Conservation (phyloP, 2,329 filamentous ascomycete genomes). For the Geosmithia morbida region DNA sequence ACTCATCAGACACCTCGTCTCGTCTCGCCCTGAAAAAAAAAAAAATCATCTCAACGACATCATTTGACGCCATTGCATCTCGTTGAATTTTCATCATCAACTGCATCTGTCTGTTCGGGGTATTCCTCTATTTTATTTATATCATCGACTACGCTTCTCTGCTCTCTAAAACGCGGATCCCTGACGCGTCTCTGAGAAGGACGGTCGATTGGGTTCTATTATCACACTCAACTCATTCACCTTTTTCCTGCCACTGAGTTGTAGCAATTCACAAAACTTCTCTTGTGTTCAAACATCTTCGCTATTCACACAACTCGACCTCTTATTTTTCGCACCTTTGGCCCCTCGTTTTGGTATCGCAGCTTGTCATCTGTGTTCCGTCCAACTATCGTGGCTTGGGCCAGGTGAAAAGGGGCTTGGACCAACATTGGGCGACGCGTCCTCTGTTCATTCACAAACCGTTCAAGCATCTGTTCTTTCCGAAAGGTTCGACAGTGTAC, state of each 20-base stretch:
- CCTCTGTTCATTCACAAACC: not conserved
- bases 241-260: not conserved
- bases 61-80: not conserved
- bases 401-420: not conserved
- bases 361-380: not conserved
- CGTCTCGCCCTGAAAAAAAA: not conserved
- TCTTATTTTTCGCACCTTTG: not conserved
- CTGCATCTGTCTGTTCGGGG: not conserved
- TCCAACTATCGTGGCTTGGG: not conserved
- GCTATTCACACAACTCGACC: not conserved
- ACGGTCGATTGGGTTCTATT: not conserved
- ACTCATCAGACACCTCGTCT: not conserved
- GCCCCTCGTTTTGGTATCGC: not conserved
- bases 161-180: not conserved
- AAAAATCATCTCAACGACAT: not conserved
- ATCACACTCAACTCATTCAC: not conserved
- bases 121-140: not conserved
- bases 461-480: not conserved
- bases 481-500: not conserved
- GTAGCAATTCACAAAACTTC: not conserved
- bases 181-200: not conserved
- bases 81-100: not conserved
- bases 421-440: not conserved
- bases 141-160: not conserved
- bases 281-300: not conserved